Conservation (phyloP, 345 rosid genomes). For the Physaria fendleri region DNA sequence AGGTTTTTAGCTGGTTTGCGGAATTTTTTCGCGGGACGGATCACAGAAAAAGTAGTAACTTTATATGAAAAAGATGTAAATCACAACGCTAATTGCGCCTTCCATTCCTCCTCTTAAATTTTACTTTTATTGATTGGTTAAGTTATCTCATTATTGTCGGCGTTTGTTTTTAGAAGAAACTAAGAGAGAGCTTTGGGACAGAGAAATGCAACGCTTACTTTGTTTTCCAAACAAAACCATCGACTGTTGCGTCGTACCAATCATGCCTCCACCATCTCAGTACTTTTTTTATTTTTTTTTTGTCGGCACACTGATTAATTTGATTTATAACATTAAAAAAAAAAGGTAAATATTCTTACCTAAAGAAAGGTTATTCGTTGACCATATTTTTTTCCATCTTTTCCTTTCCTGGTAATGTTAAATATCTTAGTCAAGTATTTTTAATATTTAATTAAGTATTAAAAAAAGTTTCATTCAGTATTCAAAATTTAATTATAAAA, state of each 20-base stretch:
- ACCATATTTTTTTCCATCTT: neutral
- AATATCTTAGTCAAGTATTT: too few relatives aligned
- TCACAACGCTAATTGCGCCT: conserved; percentile 30
- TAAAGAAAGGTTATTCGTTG: neutral
- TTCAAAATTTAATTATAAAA: too few relatives aligned
- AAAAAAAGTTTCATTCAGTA: too few relatives aligned
- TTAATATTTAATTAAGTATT: too few relatives aligned
- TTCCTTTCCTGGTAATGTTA: too few relatives aligned
- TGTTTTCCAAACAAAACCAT: conserved; percentile 17
- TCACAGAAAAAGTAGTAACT: too few relatives aligned
- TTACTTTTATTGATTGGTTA: neutral
- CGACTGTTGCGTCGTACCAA: conserved; percentile 27
- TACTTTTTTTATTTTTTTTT: conserved; percentile 12
- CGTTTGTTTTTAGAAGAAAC: conserved; percentile 19
- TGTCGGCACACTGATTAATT: conserved; percentile 15
- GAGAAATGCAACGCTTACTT: conserved; percentile 23
- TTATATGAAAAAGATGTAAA: conserved; percentile 12
- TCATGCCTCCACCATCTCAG: conserved; percentile 23
- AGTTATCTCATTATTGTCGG: conserved; percentile 9
- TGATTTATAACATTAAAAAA: neutral
- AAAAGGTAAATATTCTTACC: neutral
- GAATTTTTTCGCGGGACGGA: too few relatives aligned
- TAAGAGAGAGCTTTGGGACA: neutral
- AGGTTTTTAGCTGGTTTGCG: too few relatives aligned
- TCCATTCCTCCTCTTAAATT: neutral